phyloP scores from a whole-genome alignment of 208 protist species.

The Wallacemonas rigidus region DNA sequence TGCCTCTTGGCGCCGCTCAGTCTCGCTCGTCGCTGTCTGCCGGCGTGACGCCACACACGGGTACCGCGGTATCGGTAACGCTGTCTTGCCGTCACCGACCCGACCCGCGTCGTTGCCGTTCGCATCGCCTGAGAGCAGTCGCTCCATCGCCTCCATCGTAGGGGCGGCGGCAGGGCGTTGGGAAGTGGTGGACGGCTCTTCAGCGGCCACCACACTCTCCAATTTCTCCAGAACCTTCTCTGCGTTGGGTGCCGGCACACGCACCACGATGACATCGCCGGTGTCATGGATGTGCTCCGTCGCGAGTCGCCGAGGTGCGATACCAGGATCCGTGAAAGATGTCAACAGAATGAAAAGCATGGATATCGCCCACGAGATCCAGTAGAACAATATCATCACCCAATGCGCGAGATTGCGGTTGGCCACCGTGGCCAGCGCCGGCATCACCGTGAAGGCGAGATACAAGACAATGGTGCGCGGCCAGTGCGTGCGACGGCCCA shows the following conservation, averaged over 20 bases:
- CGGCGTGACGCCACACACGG: neutral
- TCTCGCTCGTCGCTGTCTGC: neutral
- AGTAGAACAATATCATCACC: slow-evolving; percentile 30
- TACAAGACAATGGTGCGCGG: slow-evolving; percentile 28
- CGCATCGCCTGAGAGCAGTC: slow-evolving; percentile 1
- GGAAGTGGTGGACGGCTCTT: neutral
- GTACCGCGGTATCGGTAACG: neutral
- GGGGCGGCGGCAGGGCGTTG: neutral
- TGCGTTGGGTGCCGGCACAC: slow-evolving; percentile 46
- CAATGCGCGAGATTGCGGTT: slow-evolving; percentile 25
- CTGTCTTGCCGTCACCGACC: too few species aligned
- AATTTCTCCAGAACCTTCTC: slow-evolving; percentile 37
- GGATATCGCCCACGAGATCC: slow-evolving; percentile 27
- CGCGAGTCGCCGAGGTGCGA: slow-evolving; percentile 33
- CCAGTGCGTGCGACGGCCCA: slow-evolving; percentile 28
- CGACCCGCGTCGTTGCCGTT: neutral
- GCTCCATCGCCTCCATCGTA: neutral
- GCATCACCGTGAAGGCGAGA: slow-evolving; percentile 22
- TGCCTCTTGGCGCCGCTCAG: neutral
- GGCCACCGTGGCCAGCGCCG: slow-evolving; percentile 26
- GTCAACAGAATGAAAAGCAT: slow-evolving; percentile 34
- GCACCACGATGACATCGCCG: slow-evolving; percentile 41
- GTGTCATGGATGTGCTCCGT: slow-evolving; percentile 31
- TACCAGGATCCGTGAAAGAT: slow-evolving; percentile 51
- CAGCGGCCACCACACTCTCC: neutral